Base-by-base conservation (phyloP, 768 basidiomycete genomes). In the Scleroderma citrinum region DNA sequence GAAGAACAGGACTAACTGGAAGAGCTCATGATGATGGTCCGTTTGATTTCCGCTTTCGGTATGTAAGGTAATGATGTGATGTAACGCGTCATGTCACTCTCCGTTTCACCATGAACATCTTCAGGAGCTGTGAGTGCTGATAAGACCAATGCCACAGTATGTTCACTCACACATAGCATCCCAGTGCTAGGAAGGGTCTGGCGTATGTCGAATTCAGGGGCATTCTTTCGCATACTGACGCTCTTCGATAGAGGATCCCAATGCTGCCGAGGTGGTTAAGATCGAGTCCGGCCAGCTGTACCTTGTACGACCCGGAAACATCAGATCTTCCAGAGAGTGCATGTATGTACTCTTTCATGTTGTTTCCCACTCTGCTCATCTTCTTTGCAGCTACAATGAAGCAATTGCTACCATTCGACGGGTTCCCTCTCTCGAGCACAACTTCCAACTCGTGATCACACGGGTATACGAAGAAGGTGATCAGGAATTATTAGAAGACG, bases 391-490 rank as follows among this genome's bases (percentile, higher is more conserved):
- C 61, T 98, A 90, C 68, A 92, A 91, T 55, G 93, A 96, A 57
- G 94, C 94, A 5, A 93, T 96, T 74, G 86, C 87, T 10, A 92
- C 94, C 20, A 86, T 99, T 62, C 82, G 96, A 48, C 82, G 93
- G 50, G 81, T 87, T 41, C 82, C 87, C 29, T 74, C 81, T 1
- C 61, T 87, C 38, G 88, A 79, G 56, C 89, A 82, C 75, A 83
- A 81, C 68, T 90, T 85, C 63, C 89, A 97, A 65, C 78, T 99
- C 10, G 94, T 96, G 10, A 83, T 97, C 47, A 96, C 93, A n/a
- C 77, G 94, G 52, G 93, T 96, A 1, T 98, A 90, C 61, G 92
- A 98, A 57, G 95, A 98, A 54, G 96, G 92, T 3, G 94, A 98
- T 62, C 92, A 95, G 67, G 88, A 95, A 59, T 67, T 97, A 36